These are phyloP conservation scores for Arthrobotrys sphaeroides DNA, from an alignment of 2,329 filamentous ascomycete species.

Conservation along the genomic window DNA sequence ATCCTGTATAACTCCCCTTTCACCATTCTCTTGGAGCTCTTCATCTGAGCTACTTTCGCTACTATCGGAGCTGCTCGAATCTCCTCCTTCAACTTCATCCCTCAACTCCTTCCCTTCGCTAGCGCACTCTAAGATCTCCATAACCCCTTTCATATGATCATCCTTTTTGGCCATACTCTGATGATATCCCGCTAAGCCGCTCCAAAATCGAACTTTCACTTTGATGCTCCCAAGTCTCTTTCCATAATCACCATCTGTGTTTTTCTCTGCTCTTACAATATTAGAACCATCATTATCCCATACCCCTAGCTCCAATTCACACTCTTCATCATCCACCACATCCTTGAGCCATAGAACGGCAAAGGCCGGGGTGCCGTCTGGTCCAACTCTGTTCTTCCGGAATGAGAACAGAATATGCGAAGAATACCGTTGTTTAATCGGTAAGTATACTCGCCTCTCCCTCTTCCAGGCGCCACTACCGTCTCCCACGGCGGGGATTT, in stretches of 20 bases:
- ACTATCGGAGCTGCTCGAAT: slow-evolving; percentile 43
- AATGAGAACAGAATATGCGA: slow-evolving; percentile 69
- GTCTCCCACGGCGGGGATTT: slow-evolving; percentile 5
- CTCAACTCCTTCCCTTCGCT: slow-evolving; percentile 56
- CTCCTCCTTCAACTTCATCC: slow-evolving; percentile 62
- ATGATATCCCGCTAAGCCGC: slow-evolving; percentile 71
- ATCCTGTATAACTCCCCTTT: slow-evolving; percentile 65
- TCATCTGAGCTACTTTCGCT: slow-evolving; percentile 56
- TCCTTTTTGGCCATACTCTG: slow-evolving; percentile 66
- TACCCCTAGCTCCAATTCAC: slow-evolving; percentile 69
- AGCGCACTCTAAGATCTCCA: slow-evolving; percentile 71
- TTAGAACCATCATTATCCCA: slow-evolving; percentile 70
- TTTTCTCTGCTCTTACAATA: slow-evolving; percentile 66
- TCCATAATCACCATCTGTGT: slow-evolving; percentile 66
- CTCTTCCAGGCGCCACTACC: slow-evolving; percentile 1
- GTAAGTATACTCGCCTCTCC: slow-evolving; percentile 60
- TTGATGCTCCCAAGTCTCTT: slow-evolving; percentile 70
- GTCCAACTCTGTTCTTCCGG: slow-evolving; percentile 66
- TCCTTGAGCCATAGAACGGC: slow-evolving; percentile 75
- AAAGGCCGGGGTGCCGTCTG: slow-evolving; percentile 70
- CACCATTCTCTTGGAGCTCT: slow-evolving; percentile 57
- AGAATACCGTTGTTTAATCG: slow-evolving; percentile 71
- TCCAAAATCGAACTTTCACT: slow-evolving; percentile 70
- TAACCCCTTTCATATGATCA: slow-evolving; percentile 68
- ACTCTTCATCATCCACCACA: slow-evolving; percentile 73